A percentile compares a stretch with the other conserved stretches of the same genome.
These are phyloP conservation scores for Ciborinia camelliae DNA, from an alignment of 2,329 filamentous ascomycete genomes.

Conservation along the genomic window DNA sequence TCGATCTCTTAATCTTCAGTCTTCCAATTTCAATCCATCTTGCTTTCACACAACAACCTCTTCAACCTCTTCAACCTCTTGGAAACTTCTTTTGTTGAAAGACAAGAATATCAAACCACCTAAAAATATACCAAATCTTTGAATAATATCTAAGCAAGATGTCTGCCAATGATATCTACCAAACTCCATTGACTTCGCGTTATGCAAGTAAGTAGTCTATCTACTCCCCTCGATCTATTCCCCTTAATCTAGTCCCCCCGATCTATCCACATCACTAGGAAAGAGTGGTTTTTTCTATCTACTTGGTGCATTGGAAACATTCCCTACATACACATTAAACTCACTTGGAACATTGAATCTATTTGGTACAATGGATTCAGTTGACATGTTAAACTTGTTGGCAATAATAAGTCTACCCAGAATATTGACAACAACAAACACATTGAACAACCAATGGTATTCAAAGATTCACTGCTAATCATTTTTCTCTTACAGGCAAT, in stretches of 20 bases:
- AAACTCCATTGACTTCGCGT: constrained; percentile 66
- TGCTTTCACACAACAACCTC: background rate
- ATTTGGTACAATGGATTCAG: too few relatives aligned
- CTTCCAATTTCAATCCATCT: background rate
- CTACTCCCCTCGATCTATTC: background rate
- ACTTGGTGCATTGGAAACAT: background rate
- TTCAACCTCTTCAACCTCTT: background rate
- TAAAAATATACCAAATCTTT: background rate
- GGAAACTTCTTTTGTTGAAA: background rate
- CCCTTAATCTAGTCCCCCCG: background rate
- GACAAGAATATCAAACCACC: background rate
- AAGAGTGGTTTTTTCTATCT: too few relatives aligned
- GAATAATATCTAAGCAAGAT: constrained; percentile 22
- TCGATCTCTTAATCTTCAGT: background rate
- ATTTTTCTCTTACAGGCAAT: constrained; percentile 15
- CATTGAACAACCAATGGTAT: too few relatives aligned
- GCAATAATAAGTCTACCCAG: too few relatives aligned
- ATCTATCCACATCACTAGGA: too few relatives aligned
- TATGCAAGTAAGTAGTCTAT: constrained; percentile 52
- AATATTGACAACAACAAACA: too few relatives aligned
- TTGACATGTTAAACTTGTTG: too few relatives aligned
- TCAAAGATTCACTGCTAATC: constrained; percentile 10
- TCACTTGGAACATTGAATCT: too few relatives aligned
- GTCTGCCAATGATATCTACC: constrained; percentile 50
- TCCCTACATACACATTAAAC: too few relatives aligned